These are phyloP conservation scores for Cyclostephanos tholiformis DNA, from an alignment of 108 stramenopile species.

Conservation along the genomic window DNA sequence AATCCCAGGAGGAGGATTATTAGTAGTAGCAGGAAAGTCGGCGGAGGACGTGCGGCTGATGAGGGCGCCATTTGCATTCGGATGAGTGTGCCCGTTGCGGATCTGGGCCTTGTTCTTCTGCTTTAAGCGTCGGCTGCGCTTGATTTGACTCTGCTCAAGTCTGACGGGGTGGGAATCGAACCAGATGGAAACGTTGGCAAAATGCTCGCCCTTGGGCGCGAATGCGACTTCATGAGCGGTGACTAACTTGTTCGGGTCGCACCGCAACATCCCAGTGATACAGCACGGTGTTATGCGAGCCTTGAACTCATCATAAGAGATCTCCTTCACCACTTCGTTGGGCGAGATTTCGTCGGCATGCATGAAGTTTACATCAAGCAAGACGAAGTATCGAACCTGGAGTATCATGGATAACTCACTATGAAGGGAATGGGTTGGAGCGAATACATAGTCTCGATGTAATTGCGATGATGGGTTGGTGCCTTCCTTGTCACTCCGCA, in stretches of 20 bases:
- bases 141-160: slow-evolving; percentile 47
- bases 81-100: slow-evolving; percentile 29
- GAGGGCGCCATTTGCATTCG: slow-evolving; percentile 41
- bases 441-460: slow-evolving; percentile 25
- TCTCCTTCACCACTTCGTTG: slow-evolving; percentile 22
- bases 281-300: slow-evolving; percentile 30
- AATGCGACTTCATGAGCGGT: slow-evolving; percentile 32
- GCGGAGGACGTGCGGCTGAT: slow-evolving; percentile 33
- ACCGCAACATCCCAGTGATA: background rate
- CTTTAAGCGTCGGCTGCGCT: slow-evolving; percentile 34
- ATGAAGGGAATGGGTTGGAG: slow-evolving; percentile 39
- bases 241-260: slow-evolving; percentile 21
- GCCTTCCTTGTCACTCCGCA: background rate
- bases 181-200: slow-evolving; percentile 39
- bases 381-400: slow-evolving; percentile 33
- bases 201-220: slow-evolving; percentile 36
- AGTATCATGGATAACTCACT: slow-evolving; percentile 38
- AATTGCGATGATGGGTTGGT: background rate
- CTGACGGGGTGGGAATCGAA: slow-evolving; percentile 26
- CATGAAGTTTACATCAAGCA: background rate
- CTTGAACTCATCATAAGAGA: slow-evolving; percentile 25
- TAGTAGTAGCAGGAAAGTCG: slow-evolving; percentile 26
- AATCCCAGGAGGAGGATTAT: slow-evolving; percentile 14
- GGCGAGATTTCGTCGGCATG: background rate
- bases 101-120: slow-evolving; percentile 46